Evolutionary conservation across 768 basidiomycete species (phyloP), one percentile per base, ranked within the genome.

Genomic region (Macrolepiota dolichaula): DNA sequence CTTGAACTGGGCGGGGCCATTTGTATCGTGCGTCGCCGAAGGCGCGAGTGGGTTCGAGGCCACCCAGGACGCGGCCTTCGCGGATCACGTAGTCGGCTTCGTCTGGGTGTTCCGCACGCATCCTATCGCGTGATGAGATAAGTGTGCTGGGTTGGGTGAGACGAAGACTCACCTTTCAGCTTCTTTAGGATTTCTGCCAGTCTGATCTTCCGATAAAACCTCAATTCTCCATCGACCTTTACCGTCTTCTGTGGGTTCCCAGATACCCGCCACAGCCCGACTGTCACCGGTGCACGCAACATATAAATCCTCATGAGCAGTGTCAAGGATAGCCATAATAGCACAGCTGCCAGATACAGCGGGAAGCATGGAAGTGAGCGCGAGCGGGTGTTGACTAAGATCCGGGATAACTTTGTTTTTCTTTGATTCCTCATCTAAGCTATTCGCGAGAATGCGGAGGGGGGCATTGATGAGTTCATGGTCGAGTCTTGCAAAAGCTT

Each of bases 151-250:
- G 35, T 7, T 19, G 27, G 15, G 57, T 37, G 19, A 42, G 52
- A 11, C 35, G 37, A 54, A 57, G 42, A 68, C 78, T 54, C 66
- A 95, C 96, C 95, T 85, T 71, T 82, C 82, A 25, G 89, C 76
- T 74, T 99, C 97, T 50, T 84, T 88, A 15, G 84, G 86, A 70
- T 94, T 98, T 65, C 93, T 85, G 40, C 94, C 97, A 6, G 96
- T 98, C 77, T 98, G 96, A 70, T 98, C 97, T 72, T 98, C 94
- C 29, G 85, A 93, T 63, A 99, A 79, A n/a, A 92, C 92, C 71
- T 97, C 94, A 32, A 95, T 90, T 50, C 87, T 84, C 97, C 97
- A 99, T 55, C 78, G 80, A 11, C 92, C 92, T 55, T 80, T 76
- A 3, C 85, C 87, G 63, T 87, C 83, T 2, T 71, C 73, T 3